Evolutionary conservation across 805 yeast species (phyloP), one percentile per base, ranked within the genome.

Genomic region (Cyberlindnera subsufficiens): DNA sequence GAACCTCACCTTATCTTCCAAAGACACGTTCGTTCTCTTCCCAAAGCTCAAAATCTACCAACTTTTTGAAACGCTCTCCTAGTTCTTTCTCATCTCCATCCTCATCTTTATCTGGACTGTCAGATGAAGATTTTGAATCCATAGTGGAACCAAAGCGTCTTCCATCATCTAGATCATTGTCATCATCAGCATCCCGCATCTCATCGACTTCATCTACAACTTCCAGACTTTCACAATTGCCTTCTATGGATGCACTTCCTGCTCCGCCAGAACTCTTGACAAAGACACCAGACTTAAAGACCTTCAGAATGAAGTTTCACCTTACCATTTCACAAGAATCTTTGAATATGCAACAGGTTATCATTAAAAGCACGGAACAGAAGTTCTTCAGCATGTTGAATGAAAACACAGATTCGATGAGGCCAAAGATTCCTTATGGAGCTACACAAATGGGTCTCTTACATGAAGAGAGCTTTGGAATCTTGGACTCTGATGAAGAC

Each of bases 251-350:
- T 14, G 44, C 60, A 5, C 42, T 61, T 1, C 64, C 64, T 6
- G 31, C 55, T 4, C 77, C 78, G 6, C 77, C 77, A 3, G 78
- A 74, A 46, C 54, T 78, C 31, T 58, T 63, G 35, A 60, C 56
- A 36, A 52, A 66, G 6, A 68, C 74, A 0, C 77, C 80, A 3
- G 74, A 71, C 22, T 59, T 74, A 9, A 56, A 64, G 25, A 54
- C 74, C 32, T 78, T 77, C n/a, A 50, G 64, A 19, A 71, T 63
- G 54, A 72, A 63, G 50, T 75, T 74, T 54, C 76, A 73, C 32
- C 54, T 76, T 31, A 61, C 67, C 4, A 54, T 69, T 42, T 72
- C 72, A 42, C 71, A 69, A 40, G 72, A 68, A 13, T 51, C 72
- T 15, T 5, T 42, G 9, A 39, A 42, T 5, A 53, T 67, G 16